These are phyloP conservation scores for Euryodendron excelsum DNA, from an alignment of 148 eudicot species.

Conservation along the genomic window DNA sequence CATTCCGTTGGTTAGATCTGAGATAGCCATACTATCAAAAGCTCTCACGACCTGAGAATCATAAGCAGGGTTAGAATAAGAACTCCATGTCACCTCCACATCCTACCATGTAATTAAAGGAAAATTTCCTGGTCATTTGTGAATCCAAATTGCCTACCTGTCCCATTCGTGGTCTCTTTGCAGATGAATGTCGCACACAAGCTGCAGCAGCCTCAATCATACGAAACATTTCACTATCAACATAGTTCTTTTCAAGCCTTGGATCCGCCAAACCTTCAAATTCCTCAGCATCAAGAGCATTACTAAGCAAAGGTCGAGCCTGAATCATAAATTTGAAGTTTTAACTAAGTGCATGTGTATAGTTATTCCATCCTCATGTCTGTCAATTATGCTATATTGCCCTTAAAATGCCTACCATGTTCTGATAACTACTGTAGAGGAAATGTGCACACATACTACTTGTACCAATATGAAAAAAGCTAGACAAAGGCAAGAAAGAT, in stretches of 20 bases:
- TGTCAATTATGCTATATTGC: neutral
- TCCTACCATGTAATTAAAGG: neutral
- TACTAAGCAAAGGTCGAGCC: slow-evolving; percentile 90
- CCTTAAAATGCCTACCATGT: neutral
- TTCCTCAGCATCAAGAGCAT: slow-evolving; percentile 59
- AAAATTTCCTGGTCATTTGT: neutral
- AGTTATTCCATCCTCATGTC: neutral
- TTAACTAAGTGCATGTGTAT: neutral
- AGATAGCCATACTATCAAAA: slow-evolving; percentile 44
- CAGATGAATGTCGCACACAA: slow-evolving; percentile 79
- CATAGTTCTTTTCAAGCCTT: slow-evolving; percentile 58
- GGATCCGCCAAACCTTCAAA: slow-evolving; percentile 63
- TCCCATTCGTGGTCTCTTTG: slow-evolving; percentile 86
- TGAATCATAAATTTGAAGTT: slow-evolving; percentile 26
- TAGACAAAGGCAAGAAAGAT: neutral
- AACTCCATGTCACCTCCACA: neutral
- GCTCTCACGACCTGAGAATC: slow-evolving; percentile 50
- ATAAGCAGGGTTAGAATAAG: neutral
- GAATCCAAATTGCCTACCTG: slow-evolving; percentile 49
- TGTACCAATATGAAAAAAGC: neutral
- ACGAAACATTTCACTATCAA: slow-evolving; percentile 52
- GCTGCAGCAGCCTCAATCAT: slow-evolving; percentile 90
- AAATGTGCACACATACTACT: neutral
- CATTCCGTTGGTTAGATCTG: slow-evolving; percentile 82
- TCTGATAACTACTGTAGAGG: neutral